These are phyloP conservation scores for Orbilia blumenaviensis DNA, from an alignment of 2,329 filamentous ascomycete genomes.

Conservation along the genomic window DNA sequence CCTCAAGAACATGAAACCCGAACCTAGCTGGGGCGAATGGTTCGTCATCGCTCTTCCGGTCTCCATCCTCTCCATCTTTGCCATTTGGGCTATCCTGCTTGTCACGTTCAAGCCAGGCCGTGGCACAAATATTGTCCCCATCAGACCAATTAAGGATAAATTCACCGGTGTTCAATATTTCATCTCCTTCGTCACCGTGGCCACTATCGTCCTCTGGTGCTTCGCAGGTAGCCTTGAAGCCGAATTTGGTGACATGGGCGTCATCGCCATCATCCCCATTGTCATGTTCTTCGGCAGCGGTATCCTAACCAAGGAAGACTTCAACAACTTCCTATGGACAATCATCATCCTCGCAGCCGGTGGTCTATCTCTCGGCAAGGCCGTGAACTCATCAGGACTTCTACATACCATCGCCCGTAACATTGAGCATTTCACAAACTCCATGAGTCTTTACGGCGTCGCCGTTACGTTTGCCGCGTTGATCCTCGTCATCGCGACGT, in stretches of 20 bases:
- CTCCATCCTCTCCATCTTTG: conserved; percentile 82
- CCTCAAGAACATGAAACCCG: conserved; percentile 90
- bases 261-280: conserved; percentile 94
- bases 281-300: conserved; percentile 96
- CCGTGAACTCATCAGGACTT: conserved; percentile 90
- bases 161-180: conserved; percentile 94
- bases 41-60: conserved; percentile 96
- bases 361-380: conserved; percentile 89
- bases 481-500: conserved; percentile 92
- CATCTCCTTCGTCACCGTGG: conserved; percentile 81
- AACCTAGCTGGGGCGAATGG: conserved; percentile 93
- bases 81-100: conserved; percentile 89
- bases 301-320: conserved; percentile 97
- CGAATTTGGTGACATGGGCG: conserved; percentile 96
- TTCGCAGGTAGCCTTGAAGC: conserved; percentile 85
- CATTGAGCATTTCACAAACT: conserved; percentile 78
- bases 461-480: conserved; percentile 83
- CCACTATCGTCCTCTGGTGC: conserved; percentile 92
- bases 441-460: conserved; percentile 84
- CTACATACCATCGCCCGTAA: conserved; percentile 83
- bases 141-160: conserved; percentile 85
- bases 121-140: conserved; percentile 88
- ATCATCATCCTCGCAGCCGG: conserved; percentile 98
- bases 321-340: conserved; percentile 99
- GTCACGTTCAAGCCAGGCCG: conserved; percentile 84